Evolutionary conservation across 768 basidiomycete genomes (phyloP), one percentile per base, ranked within the genome.

Genomic region (Lyophyllum shimeji): DNA sequence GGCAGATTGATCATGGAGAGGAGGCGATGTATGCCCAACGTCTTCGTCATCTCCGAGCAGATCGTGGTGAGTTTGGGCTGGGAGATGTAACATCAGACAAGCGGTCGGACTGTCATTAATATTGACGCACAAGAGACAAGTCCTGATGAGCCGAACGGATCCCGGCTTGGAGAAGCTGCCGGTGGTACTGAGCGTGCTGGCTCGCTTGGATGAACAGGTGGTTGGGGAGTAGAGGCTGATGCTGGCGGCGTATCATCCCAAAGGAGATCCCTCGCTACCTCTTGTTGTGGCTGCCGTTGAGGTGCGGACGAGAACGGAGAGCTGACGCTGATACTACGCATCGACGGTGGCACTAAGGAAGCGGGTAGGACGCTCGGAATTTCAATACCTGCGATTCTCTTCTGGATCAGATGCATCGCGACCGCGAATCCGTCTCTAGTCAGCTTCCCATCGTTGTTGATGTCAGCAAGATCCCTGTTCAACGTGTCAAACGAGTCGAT

Each of bases 401-500:
- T 82, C 71, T 92, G 90, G 63, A 99, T 98, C 33, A 99, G 81
- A 72, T 96, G 84, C 85, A 95, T 85, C 3, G 95, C 97, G 44
- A 98, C 88, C 7, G 97, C 96, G 70, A 99, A 98, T 13, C 94
- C 93, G 47, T 98, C 95, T 50, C 86, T 82, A 2, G 87, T 94
- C 46, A 99, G 77, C 52, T 79, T 82, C 1, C 97, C 97, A 54
- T 96, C 89, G 50, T 88, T 89, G 58, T 89, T 84, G 21, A 98
- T 80, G 66, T 98, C 96, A 24, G 94, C 81, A 18, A 99, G 82
- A 70, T 99, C 97, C 96, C 95, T 98, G 56, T 0, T 53, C 45
- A 15, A 20, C 40, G 59, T 62, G 47, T 57, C 25, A 50, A 21
- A 44, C 57, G 25, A 29, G 57, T 37, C 12, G 43, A 50, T n/a